A percentile compares a stretch with the other conserved stretches of the same genome.
Evolutionary conservation across 148 eudicot species (phyloP).

Genomic region (Camellia lanceoleosa): DNA sequence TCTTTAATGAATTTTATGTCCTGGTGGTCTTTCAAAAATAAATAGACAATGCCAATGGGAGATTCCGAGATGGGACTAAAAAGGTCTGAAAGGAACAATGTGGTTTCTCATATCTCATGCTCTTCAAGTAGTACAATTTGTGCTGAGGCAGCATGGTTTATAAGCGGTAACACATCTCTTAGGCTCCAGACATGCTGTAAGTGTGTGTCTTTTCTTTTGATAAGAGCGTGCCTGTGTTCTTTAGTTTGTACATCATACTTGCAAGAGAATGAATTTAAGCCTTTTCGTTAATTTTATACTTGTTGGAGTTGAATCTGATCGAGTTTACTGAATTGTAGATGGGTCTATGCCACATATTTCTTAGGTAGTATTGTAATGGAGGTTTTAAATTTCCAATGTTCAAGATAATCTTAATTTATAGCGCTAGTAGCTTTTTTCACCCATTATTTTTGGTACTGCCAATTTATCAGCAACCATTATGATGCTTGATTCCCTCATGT

Average conservation of each 20-base stretch:
- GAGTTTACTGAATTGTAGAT: neutral
- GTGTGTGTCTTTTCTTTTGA: neutral
- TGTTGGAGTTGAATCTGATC: neutral
- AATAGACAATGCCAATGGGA: neutral
- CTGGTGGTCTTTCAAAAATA: conserved; percentile 5
- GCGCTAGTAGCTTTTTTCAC: conserved; percentile 1
- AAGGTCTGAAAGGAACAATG: neutral
- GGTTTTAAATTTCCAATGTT: neutral
- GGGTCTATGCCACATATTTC: neutral
- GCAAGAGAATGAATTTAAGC: neutral
- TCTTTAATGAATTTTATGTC: neutral
- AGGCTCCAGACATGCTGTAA: neutral
- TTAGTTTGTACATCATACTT: neutral
- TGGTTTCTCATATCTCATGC: neutral
- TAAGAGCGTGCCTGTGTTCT: neutral
- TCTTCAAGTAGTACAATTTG: neutral
- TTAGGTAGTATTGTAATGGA: neutral
- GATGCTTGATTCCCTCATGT: neutral
- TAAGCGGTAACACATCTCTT: neutral
- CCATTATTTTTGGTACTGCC: neutral
- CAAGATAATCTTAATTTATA: neutral
- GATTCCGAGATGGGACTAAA: neutral
- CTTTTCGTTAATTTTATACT: neutral
- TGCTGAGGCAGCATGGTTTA: neutral
- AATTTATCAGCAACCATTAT: neutral